These are phyloP conservation scores for Neonectria sp. DNA, from an alignment of 2,329 filamentous ascomycete species.

Conservation along the genomic window DNA sequence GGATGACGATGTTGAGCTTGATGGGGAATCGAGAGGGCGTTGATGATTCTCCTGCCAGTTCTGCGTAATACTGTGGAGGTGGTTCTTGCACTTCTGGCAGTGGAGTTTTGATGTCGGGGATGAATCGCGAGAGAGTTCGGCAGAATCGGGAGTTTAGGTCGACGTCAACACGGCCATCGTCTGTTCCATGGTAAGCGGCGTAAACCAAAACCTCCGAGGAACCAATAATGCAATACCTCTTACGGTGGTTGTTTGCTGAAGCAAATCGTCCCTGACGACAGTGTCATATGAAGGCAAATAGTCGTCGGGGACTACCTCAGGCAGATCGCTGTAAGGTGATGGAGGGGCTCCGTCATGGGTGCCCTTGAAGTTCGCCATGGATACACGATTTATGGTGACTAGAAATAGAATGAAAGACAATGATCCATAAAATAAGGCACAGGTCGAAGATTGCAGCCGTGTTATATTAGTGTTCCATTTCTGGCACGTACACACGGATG, in stretches of 20 bases:
- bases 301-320: constrained; percentile 28
- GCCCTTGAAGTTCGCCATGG: constrained; percentile 20
- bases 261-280: constrained; percentile 18
- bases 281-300: constrained; percentile 30
- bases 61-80: constrained; percentile 11
- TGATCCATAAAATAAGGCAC: background rate
- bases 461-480: constrained; percentile 9
- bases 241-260: constrained; percentile 25
- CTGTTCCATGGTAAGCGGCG: constrained; percentile 17
- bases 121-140: constrained; percentile 35
- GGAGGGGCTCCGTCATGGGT: constrained; percentile 10
- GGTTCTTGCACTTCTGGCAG: constrained; percentile 11
- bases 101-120: constrained; percentile 33
- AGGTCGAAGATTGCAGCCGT: constrained; percentile 3
- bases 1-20: constrained; percentile 79
- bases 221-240: constrained; percentile 18
- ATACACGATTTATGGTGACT: constrained; percentile 1
- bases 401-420: background rate
- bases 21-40: constrained; percentile 21
- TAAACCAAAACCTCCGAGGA: background rate
- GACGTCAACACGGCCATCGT: constrained; percentile 33
- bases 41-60: constrained; percentile 11
- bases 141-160: constrained; percentile 36
- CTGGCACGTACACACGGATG: background rate
- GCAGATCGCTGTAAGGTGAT: constrained; percentile 32